phyloP scores from a whole-genome alignment of 78 protist species.

The Cavenderia fasciculata region DNA sequence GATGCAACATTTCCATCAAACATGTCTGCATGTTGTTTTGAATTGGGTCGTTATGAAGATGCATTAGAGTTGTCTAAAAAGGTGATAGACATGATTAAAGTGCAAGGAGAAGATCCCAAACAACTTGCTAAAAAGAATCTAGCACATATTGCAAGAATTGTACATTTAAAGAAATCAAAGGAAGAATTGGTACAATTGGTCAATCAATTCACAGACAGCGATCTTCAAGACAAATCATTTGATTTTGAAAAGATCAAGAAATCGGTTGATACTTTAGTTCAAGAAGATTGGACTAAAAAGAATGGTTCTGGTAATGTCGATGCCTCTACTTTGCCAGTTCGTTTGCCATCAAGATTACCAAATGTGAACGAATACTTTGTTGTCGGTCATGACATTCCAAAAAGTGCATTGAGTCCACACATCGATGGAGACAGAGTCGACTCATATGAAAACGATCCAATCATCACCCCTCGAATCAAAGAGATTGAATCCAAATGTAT shows the following conservation, averaged over 20 bases:
- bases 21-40: neutral
- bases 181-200: neutral
- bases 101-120: neutral
- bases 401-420: neutral
- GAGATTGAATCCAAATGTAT: too few relatives aligned
- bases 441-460: neutral
- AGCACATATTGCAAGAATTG: neutral
- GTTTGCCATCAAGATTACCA: neutral
- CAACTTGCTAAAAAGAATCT: neutral
- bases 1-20: neutral
- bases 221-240: neutral
- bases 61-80: neutral
- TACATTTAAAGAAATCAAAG: neutral
- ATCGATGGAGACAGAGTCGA: neutral
- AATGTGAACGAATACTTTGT: neutral
- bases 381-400: neutral
- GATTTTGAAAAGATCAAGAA: neutral
- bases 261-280: neutral
- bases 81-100: neutral
- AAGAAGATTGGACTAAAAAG: neutral
- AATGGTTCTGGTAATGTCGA: neutral
- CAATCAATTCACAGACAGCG: neutral
- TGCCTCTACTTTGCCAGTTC: neutral
- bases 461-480: too few relatives aligned
- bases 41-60: neutral